Evolutionary conservation across 345 rosid genomes (phyloP).

Genomic region (Brassica juncea): DNA sequence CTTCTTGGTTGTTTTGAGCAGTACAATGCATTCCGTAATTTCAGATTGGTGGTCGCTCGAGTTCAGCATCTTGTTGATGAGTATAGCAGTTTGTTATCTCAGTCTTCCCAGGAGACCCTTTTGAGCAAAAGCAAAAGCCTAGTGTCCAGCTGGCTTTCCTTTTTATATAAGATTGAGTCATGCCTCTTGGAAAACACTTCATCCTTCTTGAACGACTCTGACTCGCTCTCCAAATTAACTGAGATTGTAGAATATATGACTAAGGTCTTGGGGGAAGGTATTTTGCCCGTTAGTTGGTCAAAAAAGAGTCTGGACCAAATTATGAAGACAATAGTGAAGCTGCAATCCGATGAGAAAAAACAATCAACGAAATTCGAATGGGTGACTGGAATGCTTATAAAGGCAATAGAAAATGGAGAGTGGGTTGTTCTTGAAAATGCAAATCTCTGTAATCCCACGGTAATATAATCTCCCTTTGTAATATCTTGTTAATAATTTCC

Average conservation of each 20-base stretch:
- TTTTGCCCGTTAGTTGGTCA: constrained; percentile 54
- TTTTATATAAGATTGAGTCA: constrained; percentile 50
- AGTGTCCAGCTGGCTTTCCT: constrained; percentile 65
- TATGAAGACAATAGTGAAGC: constrained; percentile 53
- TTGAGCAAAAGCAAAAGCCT: constrained; percentile 47
- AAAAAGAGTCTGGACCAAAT: constrained; percentile 53
- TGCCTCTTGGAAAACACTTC: constrained; percentile 43
- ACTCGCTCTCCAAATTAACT: constrained; percentile 51
- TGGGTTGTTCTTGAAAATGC: constrained; percentile 94
- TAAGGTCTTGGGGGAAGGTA: constrained; percentile 44
- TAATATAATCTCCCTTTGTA: constrained; percentile 34
- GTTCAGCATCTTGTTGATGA: constrained; percentile 65
- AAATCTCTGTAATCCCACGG: constrained; percentile 97
- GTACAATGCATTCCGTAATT: constrained; percentile 72
- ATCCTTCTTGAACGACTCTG: constrained; percentile 39
- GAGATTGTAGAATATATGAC: constrained; percentile 56
- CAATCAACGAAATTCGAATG: constrained; percentile 89
- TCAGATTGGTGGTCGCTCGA: constrained; percentile 58
- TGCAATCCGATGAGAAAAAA: constrained; percentile 50
- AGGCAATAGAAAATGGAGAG: constrained; percentile 94
- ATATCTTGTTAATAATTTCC: constrained; percentile 17
- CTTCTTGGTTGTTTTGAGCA: constrained; percentile 97
- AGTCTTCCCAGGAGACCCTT: constrained; percentile 48
- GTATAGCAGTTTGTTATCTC: constrained; percentile 58
- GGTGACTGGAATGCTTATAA: constrained; percentile 77